Evolutionary conservation across 345 rosid genomes (phyloP).

Genomic region (Citrus reticulata): DNA sequence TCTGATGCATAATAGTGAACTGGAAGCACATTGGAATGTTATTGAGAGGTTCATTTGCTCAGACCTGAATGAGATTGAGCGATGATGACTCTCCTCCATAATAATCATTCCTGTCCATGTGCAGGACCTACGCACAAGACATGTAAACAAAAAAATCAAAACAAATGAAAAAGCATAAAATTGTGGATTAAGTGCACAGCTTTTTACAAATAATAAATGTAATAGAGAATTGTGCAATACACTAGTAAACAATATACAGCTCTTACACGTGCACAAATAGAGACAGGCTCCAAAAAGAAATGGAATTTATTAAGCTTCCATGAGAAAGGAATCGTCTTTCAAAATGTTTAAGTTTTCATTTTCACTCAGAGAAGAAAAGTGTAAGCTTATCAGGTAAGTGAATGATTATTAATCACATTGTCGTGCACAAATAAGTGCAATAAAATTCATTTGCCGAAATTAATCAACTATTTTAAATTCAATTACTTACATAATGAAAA

Average conservation of each 20-base stretch:
- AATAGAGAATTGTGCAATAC: background rate
- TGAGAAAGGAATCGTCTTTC: background rate
- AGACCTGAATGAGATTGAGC: constrained; percentile 91
- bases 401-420: background rate
- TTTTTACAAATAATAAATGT: background rate
- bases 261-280: background rate
- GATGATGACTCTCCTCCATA: constrained; percentile 99
- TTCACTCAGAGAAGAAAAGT: background rate
- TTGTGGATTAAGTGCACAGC: background rate
- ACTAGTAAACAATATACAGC: background rate
- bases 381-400: background rate
- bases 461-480: background rate
- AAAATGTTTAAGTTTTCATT: background rate
- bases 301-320: background rate
- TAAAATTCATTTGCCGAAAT: background rate
- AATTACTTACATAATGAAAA: background rate
- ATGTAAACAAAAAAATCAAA: background rate
- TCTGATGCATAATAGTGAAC: background rate
- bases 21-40: background rate
- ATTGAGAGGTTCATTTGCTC: background rate
- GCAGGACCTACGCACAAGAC: constrained; percentile 61
- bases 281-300: background rate
- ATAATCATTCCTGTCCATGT: constrained; percentile 97
- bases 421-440: background rate
- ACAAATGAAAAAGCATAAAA: background rate